Evolutionary conservation across 2,329 filamentous ascomycete genomes (phyloP), one percentile per base, ranked within the genome.

Genomic region (Oidium heveae): DNA sequence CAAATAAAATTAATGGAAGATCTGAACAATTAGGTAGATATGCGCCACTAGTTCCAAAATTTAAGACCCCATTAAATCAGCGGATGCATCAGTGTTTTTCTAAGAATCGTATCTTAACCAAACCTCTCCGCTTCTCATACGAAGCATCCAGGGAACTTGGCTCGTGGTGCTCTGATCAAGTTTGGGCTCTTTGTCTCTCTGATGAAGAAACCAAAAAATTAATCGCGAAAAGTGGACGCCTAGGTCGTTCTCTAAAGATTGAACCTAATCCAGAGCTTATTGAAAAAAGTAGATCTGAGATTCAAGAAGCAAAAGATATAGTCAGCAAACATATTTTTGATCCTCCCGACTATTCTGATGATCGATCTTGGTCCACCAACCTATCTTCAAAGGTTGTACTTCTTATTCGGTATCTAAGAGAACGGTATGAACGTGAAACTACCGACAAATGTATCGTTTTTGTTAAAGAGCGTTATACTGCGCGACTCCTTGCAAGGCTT

Each of bases 361-460:
- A 4, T 15, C 53, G 24, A 37, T 2, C 60, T 59, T 46, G 18
- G 16, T 58, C 58, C 15, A 58, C 20, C 0, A 63, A 63, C 54
- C 62, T 94, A 13, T 94, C 87, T 28, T 71, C 77, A 16, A 98
- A 96, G 65, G 80, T 89, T 0, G 66, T 74, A 4, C 61, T 72
- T 5, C 73, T 96, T 0, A 65, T 77, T 22, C 63, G 70, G 1
- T 76, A 79, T 55, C 70, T 96, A 0, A 64, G 66, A 2, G 66
- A 76, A 8, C 74, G 81, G 52, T 95, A 87, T 61, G 68, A 74
- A 34, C 66, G 71, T 1, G 67, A 70, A 2, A 72, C 71, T 1
- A 71, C 78, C 7, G 71, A 74, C 32, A 79, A 80, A 57, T 94
- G 86, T 62, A 94, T 98, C 55, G 76, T 96, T 0, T 96, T 98